phyloP scores from a whole-genome alignment of 2,329 filamentous ascomycete species.

The Dactylellina haptotyla region DNA sequence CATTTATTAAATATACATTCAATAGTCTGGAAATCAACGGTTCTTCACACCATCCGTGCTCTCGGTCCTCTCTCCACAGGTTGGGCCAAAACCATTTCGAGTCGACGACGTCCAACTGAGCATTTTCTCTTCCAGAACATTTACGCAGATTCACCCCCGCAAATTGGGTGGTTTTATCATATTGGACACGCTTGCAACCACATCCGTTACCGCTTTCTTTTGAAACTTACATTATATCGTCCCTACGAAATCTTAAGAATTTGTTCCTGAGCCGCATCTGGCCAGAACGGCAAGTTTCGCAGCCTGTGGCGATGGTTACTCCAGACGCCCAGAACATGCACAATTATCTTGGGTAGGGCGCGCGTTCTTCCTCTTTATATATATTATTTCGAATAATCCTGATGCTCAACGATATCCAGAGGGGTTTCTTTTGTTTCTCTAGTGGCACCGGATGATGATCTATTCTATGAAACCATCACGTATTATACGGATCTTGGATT shows the following conservation, averaged over 20 bases:
- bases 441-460: conserved; percentile 57
- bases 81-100: too few species aligned
- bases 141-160: too few species aligned
- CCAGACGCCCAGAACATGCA: conserved; percentile 55
- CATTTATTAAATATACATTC: too few species aligned
- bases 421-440: conserved; percentile 58
- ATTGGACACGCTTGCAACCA: not conserved
- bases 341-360: conserved; percentile 55
- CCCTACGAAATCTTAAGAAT: conserved; percentile 18
- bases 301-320: conserved; percentile 42
- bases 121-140: too few species aligned
- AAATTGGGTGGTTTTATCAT: too few species aligned
- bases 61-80: too few species aligned
- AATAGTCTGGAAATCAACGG: too few species aligned
- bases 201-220: not conserved
- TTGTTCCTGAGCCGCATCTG: conserved; percentile 13
- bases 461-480: conserved; percentile 57
- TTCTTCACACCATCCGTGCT: too few species aligned
- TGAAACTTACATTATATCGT: too few species aligned
- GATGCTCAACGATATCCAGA: conserved; percentile 27
- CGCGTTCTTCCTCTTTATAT: conserved; percentile 9
- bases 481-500: conserved; percentile 59
- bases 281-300: not conserved
- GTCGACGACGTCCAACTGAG: too few species aligned
- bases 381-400: not conserved